These are phyloP conservation scores for Arachis monticola DNA, from an alignment of 331 rosid species.

Conservation along the genomic window DNA sequence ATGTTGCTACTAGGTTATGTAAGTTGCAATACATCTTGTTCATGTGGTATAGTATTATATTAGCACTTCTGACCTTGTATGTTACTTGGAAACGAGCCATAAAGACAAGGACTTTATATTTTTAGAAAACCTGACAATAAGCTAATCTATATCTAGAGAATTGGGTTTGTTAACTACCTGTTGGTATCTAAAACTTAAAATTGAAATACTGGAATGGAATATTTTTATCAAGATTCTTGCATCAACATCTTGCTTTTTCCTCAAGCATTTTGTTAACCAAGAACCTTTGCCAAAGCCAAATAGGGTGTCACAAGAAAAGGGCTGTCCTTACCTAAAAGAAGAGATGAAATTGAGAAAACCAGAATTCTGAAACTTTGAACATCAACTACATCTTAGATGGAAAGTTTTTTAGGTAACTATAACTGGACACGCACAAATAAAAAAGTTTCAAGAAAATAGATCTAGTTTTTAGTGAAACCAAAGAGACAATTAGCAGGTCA, in stretches of 20 bases:
- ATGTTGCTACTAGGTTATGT: not conserved
- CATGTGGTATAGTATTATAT: not conserved
- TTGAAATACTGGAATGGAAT: no score
- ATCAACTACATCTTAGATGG: no score
- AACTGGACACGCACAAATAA: conserved; percentile 10
- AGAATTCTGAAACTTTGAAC: not conserved
- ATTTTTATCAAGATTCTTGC: no score
- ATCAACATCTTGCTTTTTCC: no score
- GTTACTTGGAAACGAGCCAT: not conserved
- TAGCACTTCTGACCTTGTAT: no score
- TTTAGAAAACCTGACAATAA: no score
- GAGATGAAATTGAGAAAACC: conserved; percentile 6
- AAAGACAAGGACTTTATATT: conserved; percentile 19
- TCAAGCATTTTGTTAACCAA: conserved; percentile 30
- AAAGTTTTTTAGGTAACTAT: conserved; percentile 26
- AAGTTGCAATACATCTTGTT: conserved; percentile 18
- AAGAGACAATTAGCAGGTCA: not conserved
- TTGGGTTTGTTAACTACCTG: no score
- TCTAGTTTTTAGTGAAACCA: conserved; percentile 22
- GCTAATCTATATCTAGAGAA: not conserved
- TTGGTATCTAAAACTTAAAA: no score
- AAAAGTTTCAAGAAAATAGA: conserved; percentile 33
- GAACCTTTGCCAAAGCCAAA: conserved; percentile 82
- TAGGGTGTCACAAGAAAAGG: conserved; percentile 65
- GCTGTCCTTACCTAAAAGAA: no score